Percentiles rank a stretch among this genome's conserved stretches.
These are phyloP conservation scores for Coniferiporia sulphurascens DNA, from an alignment of 1,284 basidiomycete species.

Conservation along the genomic window DNA sequence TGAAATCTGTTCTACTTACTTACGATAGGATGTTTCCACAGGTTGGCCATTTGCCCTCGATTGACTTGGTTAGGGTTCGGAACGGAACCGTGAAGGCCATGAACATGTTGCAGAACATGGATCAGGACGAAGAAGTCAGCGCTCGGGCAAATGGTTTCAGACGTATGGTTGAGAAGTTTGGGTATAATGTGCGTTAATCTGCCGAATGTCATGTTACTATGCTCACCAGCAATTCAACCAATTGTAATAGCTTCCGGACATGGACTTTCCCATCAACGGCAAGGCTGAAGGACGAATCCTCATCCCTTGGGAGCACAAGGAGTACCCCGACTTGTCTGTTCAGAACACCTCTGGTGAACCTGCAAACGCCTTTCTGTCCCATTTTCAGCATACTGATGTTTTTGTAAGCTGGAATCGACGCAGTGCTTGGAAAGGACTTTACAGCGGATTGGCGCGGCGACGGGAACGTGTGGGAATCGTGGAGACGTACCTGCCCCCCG, in stretches of 20 bases:
- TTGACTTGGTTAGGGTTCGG: constrained; percentile 78
- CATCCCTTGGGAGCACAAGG: constrained; percentile 79
- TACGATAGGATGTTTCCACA: constrained; percentile 25
- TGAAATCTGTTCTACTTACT: background rate
- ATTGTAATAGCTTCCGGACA: constrained; percentile 67
- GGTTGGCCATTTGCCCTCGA: constrained; percentile 75
- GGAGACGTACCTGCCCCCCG: constrained; percentile 85
- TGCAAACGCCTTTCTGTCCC: background rate
- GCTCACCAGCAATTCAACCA: constrained; percentile 15
- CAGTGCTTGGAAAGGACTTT: constrained; percentile 67
- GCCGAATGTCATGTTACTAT: constrained; percentile 3
- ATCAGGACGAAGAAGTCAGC: constrained; percentile 62
- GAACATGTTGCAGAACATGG: constrained; percentile 46
- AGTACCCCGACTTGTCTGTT: constrained; percentile 63
- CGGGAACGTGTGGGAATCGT: constrained; percentile 89
- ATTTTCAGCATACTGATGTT: constrained; percentile 14
- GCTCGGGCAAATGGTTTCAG: constrained; percentile 75
- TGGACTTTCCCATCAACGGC: constrained; percentile 89
- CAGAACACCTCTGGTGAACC: constrained; percentile 46
- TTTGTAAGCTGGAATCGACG: constrained; percentile 47
- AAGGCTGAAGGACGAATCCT: constrained; percentile 89
- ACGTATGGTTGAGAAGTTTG: constrained; percentile 70
- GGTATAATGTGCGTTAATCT: constrained; percentile 45
- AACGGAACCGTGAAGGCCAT: constrained; percentile 61
- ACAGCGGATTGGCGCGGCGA: constrained; percentile 78